Evolutionary conservation across 306 rosid species (phyloP).

Genomic region (Vigna unguiculata): DNA sequence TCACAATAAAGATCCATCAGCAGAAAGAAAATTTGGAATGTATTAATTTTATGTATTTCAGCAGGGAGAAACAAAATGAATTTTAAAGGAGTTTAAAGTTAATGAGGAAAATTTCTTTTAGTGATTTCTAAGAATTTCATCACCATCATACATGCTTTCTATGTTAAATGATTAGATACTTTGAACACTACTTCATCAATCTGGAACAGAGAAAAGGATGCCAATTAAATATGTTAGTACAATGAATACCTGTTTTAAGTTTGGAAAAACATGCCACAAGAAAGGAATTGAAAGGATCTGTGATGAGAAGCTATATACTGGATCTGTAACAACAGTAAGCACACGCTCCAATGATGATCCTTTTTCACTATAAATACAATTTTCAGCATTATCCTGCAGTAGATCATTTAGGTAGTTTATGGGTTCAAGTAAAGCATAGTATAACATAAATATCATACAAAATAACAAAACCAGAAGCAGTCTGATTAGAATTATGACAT

Average conservation of each 20-base stretch:
- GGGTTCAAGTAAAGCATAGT: too few species aligned
- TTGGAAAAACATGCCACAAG: constrained; percentile 81
- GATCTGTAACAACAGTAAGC: too few species aligned
- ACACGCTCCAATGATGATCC: too few species aligned
- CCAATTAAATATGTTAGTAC: constrained; percentile 26
- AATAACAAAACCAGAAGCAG: too few species aligned
- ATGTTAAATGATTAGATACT: constrained; percentile 6
- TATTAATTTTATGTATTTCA: constrained; percentile 21
- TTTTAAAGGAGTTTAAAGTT: constrained; percentile 28
- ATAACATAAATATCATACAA: too few species aligned
- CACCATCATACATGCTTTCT: constrained; percentile 8
- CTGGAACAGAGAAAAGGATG: constrained; percentile 21
- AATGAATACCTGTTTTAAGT: constrained; percentile 72
- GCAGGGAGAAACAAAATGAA: constrained; percentile 21
- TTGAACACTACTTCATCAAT: constrained; percentile 13
- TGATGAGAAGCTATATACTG: too few species aligned
- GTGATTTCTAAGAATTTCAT: constrained; percentile 20
- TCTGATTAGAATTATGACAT: too few species aligned
- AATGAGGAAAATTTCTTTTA: neutral
- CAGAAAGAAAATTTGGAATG: constrained; percentile 10
- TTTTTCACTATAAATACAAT: too few species aligned
- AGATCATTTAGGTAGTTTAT: too few species aligned
- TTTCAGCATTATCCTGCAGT: too few species aligned
- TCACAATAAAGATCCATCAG: constrained; percentile 21
- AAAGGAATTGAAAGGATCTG: constrained; percentile 67